A percentile compares a stretch with the other conserved stretches of the same genome.
Evolutionary conservation across 2,329 filamentous ascomycete species (phyloP).

Genomic region (Colletotrichum sidae): DNA sequence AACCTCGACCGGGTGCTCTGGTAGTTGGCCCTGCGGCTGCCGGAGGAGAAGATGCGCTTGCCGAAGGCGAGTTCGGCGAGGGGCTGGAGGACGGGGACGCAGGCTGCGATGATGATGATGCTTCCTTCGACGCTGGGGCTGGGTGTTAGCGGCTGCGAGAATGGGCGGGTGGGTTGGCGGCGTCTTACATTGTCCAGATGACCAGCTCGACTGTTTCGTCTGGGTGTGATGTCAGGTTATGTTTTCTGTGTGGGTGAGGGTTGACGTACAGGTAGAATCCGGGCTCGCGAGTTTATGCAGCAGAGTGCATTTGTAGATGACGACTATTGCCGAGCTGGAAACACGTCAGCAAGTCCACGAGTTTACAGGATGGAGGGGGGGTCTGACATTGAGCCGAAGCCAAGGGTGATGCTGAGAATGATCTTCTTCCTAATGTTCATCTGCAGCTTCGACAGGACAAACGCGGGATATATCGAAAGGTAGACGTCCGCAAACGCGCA

Average conservation of each 20-base stretch:
- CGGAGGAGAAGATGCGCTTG: constrained; percentile 27
- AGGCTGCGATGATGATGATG: constrained; percentile 50
- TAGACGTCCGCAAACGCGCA: constrained; percentile 54
- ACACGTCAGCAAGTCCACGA: constrained; percentile 1
- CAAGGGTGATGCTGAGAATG: constrained; percentile 50
- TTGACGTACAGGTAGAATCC: constrained; percentile 41
- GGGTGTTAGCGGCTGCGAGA: accelerated
- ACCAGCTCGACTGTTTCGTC: constrained; percentile 54
- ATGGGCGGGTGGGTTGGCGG: too few relatives aligned
- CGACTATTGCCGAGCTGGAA: constrained; percentile 41
- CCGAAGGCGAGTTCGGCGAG: constrained; percentile 36
- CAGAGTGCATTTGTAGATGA: constrained; percentile 50
- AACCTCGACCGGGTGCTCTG: constrained; percentile 2
- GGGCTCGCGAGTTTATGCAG: constrained; percentile 44
- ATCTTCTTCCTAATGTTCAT: constrained; percentile 55
- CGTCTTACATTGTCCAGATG: constrained; percentile 57
- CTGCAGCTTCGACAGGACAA: constrained; percentile 51
- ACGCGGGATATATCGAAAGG: constrained; percentile 54
- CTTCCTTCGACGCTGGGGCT: constrained; percentile 45
- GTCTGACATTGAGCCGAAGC: constrained; percentile 52
- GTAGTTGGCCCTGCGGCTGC: constrained; percentile 1
- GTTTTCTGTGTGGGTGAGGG: accelerated
- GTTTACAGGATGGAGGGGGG: neutral
- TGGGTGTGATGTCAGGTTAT: constrained; percentile 13
- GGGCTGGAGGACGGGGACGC: constrained; percentile 49